Percentiles rank a stretch among this genome's conserved stretches.
phyloP scores from a whole-genome alignment of 257 asterid species.

The Eustoma russellianum region DNA sequence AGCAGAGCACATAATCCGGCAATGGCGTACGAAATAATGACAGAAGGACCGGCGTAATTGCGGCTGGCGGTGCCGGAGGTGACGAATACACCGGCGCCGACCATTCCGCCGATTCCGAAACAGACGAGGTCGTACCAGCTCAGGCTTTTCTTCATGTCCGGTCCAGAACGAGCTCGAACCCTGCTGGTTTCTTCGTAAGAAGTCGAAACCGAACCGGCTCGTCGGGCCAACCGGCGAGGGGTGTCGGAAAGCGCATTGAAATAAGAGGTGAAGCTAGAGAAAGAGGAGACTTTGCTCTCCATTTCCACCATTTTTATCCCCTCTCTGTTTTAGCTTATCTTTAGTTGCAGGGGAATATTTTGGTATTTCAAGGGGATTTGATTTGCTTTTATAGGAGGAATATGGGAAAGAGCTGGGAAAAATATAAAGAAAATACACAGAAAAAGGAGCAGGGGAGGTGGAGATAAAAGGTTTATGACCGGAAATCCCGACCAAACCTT shows the following conservation, averaged over 20 bases:
- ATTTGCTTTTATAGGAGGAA: no score
- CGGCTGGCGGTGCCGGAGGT: conserved; percentile 76
- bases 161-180: conserved; percentile 48
- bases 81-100: conserved; percentile 96
- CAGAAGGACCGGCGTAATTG: conserved; percentile 72
- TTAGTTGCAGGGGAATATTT: no score
- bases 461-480: no score
- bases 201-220: conserved; percentile 65
- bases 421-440: no score
- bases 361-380: no score
- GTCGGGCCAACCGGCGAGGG: conserved; percentile 56
- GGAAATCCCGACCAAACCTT: no score
- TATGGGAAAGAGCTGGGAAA: no score
- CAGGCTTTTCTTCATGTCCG: conserved; percentile 56
- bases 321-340: no score
- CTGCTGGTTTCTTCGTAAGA: conserved; percentile 47
- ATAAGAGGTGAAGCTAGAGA: conserved; percentile 50
- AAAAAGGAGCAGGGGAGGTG: background rate
- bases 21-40: conserved; percentile 82
- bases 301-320: conserved; percentile 9
- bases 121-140: conserved; percentile 81
- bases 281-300: conserved; percentile 36
- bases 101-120: conserved; percentile 92
- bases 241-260: conserved; percentile 75
- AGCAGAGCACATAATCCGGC: conserved; percentile 95